Evolutionary conservation across 2,329 filamentous ascomycete genomes (phyloP), one percentile per base, ranked within the genome.

Genomic region (Aspergillus sp.): DNA sequence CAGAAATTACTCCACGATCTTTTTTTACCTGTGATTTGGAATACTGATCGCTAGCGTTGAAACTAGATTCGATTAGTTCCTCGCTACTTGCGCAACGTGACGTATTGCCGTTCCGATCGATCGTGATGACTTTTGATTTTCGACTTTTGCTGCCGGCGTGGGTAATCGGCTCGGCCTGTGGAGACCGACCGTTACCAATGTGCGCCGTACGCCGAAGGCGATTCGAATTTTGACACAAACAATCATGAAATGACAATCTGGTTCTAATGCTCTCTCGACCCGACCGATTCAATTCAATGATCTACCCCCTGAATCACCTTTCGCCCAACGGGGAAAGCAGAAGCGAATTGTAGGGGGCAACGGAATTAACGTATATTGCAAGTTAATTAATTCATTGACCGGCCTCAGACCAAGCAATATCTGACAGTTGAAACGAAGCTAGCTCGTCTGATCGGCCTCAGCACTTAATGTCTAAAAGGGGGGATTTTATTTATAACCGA

Each of bases 21-120:
- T 26, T 45, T 42, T 54, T 54, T 58, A 45, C 52, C 56, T 32
- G 50, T 64, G 62, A 64, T 64, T 64, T 64, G 62, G 60, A 64
- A 64, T 64, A 60, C 60, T 62, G 52, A n/a, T 45, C 50, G 20
- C 54, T 64, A 64, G 62, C 55, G 56, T 14, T 46, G 18, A 47
- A 10, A 20, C 45, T 59, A 59, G 53, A 36, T 39, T 52, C 32
- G 39, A 29, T 50, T 45, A 45, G 24, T 31, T 45, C 45, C 18
- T 39, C 49, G 31, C 36, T 52, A 39, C 11, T 36, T 54, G 10
- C 49, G 26, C 59, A 62, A 55, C 53, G 61, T 63, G 61, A 63
- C 61, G 61, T 58, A 63, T 56, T 55, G 42, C 31, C 54, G 42
- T 53, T 56, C 59, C 59, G 53, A 61, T 56, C 55, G 39, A 52